phyloP scores from a whole-genome alignment of 805 yeast species.

The Cyberlindnera subsufficiens region DNA sequence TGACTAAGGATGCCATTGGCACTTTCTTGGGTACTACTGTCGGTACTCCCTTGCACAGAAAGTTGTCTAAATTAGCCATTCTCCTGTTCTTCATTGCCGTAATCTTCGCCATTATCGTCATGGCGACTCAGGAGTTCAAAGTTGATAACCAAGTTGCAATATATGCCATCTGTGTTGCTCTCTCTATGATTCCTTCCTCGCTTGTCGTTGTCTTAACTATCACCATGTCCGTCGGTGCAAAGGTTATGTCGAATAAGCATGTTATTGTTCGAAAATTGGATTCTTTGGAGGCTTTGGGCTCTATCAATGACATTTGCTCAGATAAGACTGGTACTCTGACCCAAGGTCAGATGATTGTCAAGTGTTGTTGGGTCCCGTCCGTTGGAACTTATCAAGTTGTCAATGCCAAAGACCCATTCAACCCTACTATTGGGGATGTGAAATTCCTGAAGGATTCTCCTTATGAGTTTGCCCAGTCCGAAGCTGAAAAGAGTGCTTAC shows the following conservation, averaged over 20 bases:
- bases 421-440: slow-evolving; percentile 53
- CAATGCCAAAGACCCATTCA: slow-evolving; percentile 54
- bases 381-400: slow-evolving; percentile 50
- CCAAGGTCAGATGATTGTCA: slow-evolving; percentile 72
- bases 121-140: slow-evolving; percentile 73
- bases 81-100: slow-evolving; percentile 70
- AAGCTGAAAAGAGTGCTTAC: slow-evolving; percentile 7
- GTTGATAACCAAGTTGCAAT: slow-evolving; percentile 82
- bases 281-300: slow-evolving; percentile 73
- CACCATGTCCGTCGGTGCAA: slow-evolving; percentile 81
- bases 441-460: slow-evolving; percentile 18
- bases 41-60: slow-evolving; percentile 80
- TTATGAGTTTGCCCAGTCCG: slow-evolving; percentile 17
- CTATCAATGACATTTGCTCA: slow-evolving; percentile 74
- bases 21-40: slow-evolving; percentile 67
- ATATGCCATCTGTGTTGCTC: slow-evolving; percentile 77
- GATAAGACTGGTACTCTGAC: slow-evolving; percentile 83
- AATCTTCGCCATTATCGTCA: slow-evolving; percentile 74
- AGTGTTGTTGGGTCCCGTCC: slow-evolving; percentile 61
- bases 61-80: slow-evolving; percentile 72
- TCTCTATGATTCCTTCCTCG: slow-evolving; percentile 80
- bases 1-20: slow-evolving; percentile 52
- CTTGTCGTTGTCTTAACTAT: slow-evolving; percentile 77
- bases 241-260: slow-evolving; percentile 55
- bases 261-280: slow-evolving; percentile 75